A percentile compares a stretch with the other conserved stretches of the same genome.
These are phyloP conservation scores for Starmerella apis DNA, from an alignment of 805 yeast genomes.

Conservation along the genomic window DNA sequence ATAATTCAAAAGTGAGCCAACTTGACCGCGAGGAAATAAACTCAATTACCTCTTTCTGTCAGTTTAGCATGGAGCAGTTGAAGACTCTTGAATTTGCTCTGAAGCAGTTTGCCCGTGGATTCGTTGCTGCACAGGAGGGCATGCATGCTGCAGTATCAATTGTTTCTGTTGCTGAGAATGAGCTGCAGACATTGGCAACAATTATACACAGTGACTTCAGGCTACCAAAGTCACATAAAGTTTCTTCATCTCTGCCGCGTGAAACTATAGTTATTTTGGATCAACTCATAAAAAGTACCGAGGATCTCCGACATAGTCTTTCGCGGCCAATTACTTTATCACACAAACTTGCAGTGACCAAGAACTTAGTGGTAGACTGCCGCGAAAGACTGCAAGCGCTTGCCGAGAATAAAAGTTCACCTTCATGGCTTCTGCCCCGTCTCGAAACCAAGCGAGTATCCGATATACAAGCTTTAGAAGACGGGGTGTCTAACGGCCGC, in stretches of 20 bases:
- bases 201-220: background rate
- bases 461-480: conserved; percentile 28
- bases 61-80: conserved; percentile 14
- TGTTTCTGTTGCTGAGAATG: background rate
- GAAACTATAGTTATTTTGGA: background rate
- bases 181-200: background rate
- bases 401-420: conserved; percentile 16
- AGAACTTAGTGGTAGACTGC: conserved; percentile 20
- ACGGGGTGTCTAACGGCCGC: conserved; percentile 27
- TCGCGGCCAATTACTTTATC: conserved; percentile 27
- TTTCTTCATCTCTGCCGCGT: background rate
- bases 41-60: conserved; percentile 16
- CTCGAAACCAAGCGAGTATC: conserved; percentile 32
- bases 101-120: background rate
- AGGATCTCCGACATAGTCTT: conserved; percentile 25
- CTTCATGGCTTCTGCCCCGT: conserved; percentile 27
- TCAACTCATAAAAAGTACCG: conserved; percentile 8
- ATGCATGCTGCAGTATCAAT: background rate
- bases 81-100: conserved; percentile 16
- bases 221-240: background rate
- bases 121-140: background rate
- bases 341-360: conserved; percentile 24
- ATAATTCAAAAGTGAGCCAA: background rate
- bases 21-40: conserved; percentile 9
- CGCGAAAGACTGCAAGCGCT: conserved; percentile 25